These are phyloP conservation scores for Withania somnifera DNA, from an alignment of 305 asterid species.

Conservation along the genomic window DNA sequence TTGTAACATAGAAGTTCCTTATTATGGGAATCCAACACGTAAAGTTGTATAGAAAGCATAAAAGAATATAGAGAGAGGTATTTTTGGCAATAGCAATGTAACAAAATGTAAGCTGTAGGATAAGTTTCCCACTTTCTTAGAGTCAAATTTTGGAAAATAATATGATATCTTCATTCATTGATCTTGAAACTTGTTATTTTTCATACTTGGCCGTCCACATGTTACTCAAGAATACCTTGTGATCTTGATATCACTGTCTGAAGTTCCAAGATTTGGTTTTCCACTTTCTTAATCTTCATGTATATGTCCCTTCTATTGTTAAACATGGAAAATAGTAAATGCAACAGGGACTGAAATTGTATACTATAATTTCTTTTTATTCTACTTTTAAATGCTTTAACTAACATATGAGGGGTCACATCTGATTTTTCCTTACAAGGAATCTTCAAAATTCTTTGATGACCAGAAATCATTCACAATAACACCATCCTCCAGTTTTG, in stretches of 20 bases:
- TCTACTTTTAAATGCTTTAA: too few relatives aligned
- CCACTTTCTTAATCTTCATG: neutral
- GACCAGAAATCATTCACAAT: neutral
- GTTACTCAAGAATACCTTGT: neutral
- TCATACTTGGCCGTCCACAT: neutral
- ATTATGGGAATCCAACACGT: slow-evolving; percentile 24
- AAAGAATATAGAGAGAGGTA: neutral
- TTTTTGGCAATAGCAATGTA: neutral
- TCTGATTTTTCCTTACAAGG: neutral
- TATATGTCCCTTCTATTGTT: neutral
- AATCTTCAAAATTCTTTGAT: neutral
- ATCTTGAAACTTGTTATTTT: neutral
- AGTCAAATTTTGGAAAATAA: neutral
- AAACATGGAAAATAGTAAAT: neutral
- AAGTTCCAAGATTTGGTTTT: neutral
- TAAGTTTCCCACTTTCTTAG: neutral
- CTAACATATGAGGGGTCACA: neutral
- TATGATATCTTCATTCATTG: neutral
- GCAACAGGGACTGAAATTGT: neutral
- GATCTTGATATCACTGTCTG: neutral
- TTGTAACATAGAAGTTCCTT: slow-evolving; percentile 45
- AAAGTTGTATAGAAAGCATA: slow-evolving; percentile 31
- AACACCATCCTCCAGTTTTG: too few relatives aligned
- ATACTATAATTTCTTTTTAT: neutral
- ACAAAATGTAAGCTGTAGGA: neutral